phyloP scores from a whole-genome alignment of 306 rosid genomes.

The Coriaria nepalensis region DNA sequence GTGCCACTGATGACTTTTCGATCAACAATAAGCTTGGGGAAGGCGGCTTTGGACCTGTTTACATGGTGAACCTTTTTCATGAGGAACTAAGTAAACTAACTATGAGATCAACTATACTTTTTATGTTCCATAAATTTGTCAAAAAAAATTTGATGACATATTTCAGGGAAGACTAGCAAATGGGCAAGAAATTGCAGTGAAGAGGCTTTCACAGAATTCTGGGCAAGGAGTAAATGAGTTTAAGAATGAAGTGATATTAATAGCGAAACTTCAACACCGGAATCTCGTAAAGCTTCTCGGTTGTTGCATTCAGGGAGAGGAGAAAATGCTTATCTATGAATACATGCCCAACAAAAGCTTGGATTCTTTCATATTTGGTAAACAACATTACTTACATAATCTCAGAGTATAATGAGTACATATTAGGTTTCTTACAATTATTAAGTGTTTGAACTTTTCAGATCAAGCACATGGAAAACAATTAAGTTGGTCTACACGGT shows the following conservation, averaged over 20 bases:
- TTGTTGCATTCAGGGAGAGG: conserved; percentile 12
- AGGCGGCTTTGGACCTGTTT: conserved; percentile 17
- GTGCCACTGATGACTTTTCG: conserved; percentile 7
- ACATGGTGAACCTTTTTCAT: too few relatives aligned
- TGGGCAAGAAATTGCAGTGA: conserved; percentile 16
- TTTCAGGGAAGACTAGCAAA: conserved; percentile 9
- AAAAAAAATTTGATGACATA: too few relatives aligned
- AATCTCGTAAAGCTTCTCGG: conserved; percentile 14
- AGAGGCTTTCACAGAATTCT: conserved; percentile 17
- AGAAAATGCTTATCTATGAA: conserved; percentile 8
- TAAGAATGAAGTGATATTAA: conserved; percentile 14
- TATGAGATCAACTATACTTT: neutral
- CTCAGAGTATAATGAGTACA: too few relatives aligned
- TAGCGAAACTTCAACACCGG: conserved; percentile 17
- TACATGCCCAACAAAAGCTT: conserved; percentile 13
- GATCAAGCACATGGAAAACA: conserved; percentile 20
- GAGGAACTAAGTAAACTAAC: too few relatives aligned
- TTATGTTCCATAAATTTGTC: neutral
- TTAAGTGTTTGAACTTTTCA: neutral
- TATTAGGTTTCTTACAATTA: too few relatives aligned
- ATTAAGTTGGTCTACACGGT: conserved; percentile 11
- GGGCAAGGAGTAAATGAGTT: conserved; percentile 13
- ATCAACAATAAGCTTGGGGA: conserved; percentile 8
- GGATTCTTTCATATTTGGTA: conserved; percentile 9
- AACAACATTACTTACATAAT: neutral